Conservation (phyloP, 2,329 filamentous ascomycete species). For the Penicillium italicum region DNA sequence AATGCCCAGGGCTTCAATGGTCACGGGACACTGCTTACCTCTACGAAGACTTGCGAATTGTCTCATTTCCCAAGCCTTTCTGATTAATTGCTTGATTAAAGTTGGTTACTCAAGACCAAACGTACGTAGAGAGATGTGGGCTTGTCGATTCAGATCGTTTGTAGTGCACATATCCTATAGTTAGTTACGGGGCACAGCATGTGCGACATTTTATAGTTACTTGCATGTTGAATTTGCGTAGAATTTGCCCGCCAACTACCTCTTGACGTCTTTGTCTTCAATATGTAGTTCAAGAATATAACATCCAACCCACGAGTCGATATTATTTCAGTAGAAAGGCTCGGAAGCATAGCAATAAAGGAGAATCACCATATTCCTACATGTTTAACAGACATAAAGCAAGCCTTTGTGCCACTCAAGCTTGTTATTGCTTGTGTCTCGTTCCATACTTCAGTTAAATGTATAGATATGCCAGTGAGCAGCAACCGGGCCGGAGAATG, state of each 20-base stretch:
- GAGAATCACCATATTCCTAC: neutral
- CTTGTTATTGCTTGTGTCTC: neutral
- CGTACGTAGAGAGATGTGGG: no score
- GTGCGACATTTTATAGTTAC: no score
- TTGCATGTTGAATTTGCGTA: neutral
- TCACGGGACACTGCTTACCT: no score
- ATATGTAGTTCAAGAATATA: neutral
- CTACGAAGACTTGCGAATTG: no score
- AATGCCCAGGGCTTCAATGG: no score
- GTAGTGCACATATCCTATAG: neutral
- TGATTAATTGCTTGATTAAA: no score
- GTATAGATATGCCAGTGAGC: neutral
- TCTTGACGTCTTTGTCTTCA: neutral
- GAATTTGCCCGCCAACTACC: neutral
- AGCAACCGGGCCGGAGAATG: neutral
- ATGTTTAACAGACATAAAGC: neutral
- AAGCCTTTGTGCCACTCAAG: neutral
- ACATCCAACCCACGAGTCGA: neutral
- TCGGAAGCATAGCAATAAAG: neutral
- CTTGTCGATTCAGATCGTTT: neutral
- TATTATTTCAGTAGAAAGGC: neutral
- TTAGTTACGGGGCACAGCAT: no score
- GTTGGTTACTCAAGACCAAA: no score
- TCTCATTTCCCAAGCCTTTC: no score
- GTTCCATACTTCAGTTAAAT: neutral